Evolutionary conservation across 2,329 filamentous ascomycete species (phyloP).

Genomic region (Cladophialophora chaetospira): DNA sequence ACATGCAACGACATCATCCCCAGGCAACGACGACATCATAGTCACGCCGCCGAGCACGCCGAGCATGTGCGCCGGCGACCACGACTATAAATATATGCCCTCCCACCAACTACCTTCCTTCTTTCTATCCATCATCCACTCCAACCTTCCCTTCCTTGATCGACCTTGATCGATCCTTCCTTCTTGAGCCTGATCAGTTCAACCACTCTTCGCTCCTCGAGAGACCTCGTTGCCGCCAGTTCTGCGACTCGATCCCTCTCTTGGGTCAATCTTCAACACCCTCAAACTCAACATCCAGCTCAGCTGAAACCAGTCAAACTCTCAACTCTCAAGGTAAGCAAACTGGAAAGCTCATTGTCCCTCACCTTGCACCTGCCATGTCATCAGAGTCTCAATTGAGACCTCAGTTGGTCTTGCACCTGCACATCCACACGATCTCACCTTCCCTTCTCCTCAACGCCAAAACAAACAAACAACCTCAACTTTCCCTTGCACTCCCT

Average conservation of each 20-base stretch:
- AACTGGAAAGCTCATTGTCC: not conserved
- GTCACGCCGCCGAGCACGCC: not conserved
- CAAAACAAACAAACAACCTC: slow-evolving; percentile 6
- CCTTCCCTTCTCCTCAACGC: slow-evolving; percentile 8
- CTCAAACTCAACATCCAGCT: not conserved
- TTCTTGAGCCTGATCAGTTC: slow-evolving; percentile 2
- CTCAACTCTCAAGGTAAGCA: slow-evolving; percentile 1
- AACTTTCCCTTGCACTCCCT: not conserved
- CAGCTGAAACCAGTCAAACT: not conserved
- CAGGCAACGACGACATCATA: not conserved
- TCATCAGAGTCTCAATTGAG: not conserved
- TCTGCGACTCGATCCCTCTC: not conserved
- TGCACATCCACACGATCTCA: not conserved
- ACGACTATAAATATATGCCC: slow-evolving; percentile 4
- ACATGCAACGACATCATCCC: no score
- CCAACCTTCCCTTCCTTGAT: not conserved
- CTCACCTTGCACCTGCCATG: not conserved
- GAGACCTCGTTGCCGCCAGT: not conserved
- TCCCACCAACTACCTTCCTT: not conserved
- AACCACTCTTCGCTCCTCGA: not conserved
- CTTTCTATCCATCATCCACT: not conserved
- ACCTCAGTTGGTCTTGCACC: not conserved
- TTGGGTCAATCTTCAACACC: not conserved
- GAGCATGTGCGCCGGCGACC: not conserved
- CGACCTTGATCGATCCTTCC: not conserved